Percentiles rank a stretch among this genome's conserved stretches.
Conservation (phyloP, 345 rosid genomes). For the Geranium rotundifolium region DNA sequence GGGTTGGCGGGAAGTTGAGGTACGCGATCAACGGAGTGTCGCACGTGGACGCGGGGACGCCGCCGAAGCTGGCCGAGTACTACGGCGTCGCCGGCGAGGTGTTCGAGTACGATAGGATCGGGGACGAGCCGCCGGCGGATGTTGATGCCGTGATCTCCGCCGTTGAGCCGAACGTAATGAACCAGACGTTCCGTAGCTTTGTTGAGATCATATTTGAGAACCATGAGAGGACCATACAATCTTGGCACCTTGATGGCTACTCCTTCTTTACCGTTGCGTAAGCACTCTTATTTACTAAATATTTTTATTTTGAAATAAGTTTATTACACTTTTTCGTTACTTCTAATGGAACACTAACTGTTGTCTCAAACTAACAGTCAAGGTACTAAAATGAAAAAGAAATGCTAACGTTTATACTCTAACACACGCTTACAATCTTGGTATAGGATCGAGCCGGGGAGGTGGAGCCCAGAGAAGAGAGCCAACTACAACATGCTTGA, state of each 20-base stretch:
- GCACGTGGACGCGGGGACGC: constrained; percentile 39
- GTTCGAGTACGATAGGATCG: constrained; percentile 43
- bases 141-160: constrained; percentile 8
- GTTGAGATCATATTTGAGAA: constrained; percentile 74
- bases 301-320: too few relatives aligned
- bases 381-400: not conserved
- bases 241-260: constrained; percentile 56
- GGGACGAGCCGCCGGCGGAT: constrained; percentile 30
- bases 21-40: constrained; percentile 61
- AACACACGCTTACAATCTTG: not conserved
- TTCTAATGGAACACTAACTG: too few relatives aligned
- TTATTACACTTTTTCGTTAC: too few relatives aligned
- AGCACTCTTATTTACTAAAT: constrained; percentile 10
- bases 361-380: not conserved
- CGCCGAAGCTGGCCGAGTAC: constrained; percentile 61
- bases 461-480: constrained; percentile 74
- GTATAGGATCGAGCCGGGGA: constrained; percentile 58
- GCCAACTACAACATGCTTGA: constrained; percentile 65
- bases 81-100: constrained; percentile 29
- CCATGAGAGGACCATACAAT: constrained; percentile 53
- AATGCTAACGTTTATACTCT: not conserved
- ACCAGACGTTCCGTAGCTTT: constrained; percentile 56
- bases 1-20: constrained; percentile 38
- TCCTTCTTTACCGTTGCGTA: constrained; percentile 78
- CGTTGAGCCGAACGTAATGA: constrained; percentile 36